Percentiles rank a stretch among this genome's conserved stretches.
These are phyloP conservation scores for Penicillium malachiteum DNA, from an alignment of 495 filamentous ascomycete species.

Conservation along the genomic window DNA sequence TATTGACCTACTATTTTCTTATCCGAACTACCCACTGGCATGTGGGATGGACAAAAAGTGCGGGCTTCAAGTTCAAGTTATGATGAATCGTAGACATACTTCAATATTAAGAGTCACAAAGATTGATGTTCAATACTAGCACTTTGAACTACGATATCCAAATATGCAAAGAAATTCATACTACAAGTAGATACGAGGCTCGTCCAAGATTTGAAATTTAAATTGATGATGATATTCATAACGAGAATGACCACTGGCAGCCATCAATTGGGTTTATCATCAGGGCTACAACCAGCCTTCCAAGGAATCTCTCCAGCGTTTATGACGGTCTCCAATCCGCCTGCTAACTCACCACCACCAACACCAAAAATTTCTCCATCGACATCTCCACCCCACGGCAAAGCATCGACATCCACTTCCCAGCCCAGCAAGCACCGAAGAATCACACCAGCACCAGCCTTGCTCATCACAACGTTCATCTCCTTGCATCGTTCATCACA, in stretches of 20 bases:
- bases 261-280: constrained; percentile 13
- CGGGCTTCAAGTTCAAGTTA: too few species aligned
- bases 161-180: too few species aligned
- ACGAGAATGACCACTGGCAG: background rate
- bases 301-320: constrained; percentile 62
- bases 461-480: constrained; percentile 89
- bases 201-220: too few species aligned
- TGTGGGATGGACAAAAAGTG: too few species aligned
- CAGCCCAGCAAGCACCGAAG: constrained; percentile 69
- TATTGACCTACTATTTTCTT: too few species aligned
- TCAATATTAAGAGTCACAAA: too few species aligned
- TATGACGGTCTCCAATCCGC: constrained; percentile 83
- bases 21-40: too few species aligned
- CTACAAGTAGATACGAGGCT: too few species aligned
- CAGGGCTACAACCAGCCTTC: constrained; percentile 34
- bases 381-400: constrained; percentile 76
- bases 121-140: too few species aligned
- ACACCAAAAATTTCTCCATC: constrained; percentile 22
- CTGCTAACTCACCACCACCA: constrained; percentile 51
- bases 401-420: constrained; percentile 68
- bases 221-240: too few species aligned
- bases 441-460: constrained; percentile 80
- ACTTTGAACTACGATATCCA: too few species aligned
- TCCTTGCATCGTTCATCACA: constrained; percentile 84
- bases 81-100: too few species aligned